Base-by-base conservation (phyloP, 106 monocot species). In the Acorus gramineus region DNA sequence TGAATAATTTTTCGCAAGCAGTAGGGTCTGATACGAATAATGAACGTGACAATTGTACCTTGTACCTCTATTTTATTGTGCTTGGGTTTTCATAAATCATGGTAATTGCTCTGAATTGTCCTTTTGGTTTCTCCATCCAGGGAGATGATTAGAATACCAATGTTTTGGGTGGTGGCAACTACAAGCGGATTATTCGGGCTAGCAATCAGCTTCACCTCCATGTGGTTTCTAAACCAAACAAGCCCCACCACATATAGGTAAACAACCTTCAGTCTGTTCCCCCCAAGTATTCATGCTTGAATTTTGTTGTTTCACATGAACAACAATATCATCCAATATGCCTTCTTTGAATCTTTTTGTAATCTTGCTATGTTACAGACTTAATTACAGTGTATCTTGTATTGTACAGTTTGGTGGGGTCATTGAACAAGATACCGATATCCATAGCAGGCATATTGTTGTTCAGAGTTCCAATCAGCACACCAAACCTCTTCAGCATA, bases 231-330 rank as follows among this genome's bases (percentile, higher is more conserved):
- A 63, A 74, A 87, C 57, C 83, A 78, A 67, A 87, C 87, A 9
- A 69, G 87, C 14, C 77, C 87, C 13, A 87, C 87, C 13, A 87
- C 87, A 60, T 87, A 87, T 59, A 87, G 87, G 87, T 87, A 81
- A 6, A 49, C 28, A 28, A 28, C 28, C 28, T 28, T 28, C 28
- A 28, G 28, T 28, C 28, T 28, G 28, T 28, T 28, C 28, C 28
- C 28, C 28, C 28, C 28, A 28, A 28, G 28, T 28, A 1, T 28
- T 28, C 28, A 28, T 28, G 28, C 28, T 28, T 28, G 28, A 28
- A 28, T 28, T 28, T 28, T 28, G 28, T 28, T 28, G 28, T 28
- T 28, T 28, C 28, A 28, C 28, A 28, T 28, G 28, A 28, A 28
- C 28, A 28, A 28, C 28, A 28, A 28, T 28, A 28, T 28, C 28